These are phyloP conservation scores for Plicaturopsis crispa DNA, from an alignment of 768 basidiomycete genomes.

Conservation along the genomic window DNA sequence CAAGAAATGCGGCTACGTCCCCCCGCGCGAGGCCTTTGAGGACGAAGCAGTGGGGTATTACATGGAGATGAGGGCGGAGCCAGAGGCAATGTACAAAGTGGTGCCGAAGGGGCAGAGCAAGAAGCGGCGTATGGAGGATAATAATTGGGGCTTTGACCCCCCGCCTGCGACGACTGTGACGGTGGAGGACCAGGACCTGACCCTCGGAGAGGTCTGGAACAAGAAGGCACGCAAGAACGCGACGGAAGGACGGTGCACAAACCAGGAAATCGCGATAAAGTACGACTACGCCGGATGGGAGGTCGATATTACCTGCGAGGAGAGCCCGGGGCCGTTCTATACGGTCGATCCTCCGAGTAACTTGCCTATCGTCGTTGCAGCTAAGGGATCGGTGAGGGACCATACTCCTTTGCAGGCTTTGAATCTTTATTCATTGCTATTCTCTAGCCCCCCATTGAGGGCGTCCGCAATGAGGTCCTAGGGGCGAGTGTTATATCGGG, in stretches of 20 bases:
- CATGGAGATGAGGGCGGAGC: constrained; percentile 2
- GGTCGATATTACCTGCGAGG: constrained; percentile 18
- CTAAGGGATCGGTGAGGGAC: no score
- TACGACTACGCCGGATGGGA: constrained; percentile 21
- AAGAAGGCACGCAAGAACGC: constrained; percentile 11
- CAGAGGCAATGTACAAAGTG: no score
- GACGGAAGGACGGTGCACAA: constrained; percentile 17
- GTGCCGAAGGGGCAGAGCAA: no score
- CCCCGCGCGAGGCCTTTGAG: no score
- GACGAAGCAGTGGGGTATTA: no score
- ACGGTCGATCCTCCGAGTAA: constrained; percentile 8
- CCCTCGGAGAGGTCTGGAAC: constrained; percentile 18
- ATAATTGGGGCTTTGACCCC: constrained; percentile 13
- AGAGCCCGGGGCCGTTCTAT: constrained; percentile 8
- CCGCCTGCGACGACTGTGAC: constrained; percentile 7
- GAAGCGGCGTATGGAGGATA: no score
- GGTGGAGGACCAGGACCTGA: constrained; percentile 14
- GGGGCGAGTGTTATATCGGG: constrained; percentile 3
- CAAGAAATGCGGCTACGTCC: no score
- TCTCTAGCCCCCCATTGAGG: no score
- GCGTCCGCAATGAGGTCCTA: constrained; percentile 3
- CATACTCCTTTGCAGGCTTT: no score
- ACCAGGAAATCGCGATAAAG: constrained; percentile 14
- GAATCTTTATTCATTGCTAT: no score
- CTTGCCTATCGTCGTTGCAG: constrained; percentile 13